Conservation (phyloP, 176 grass and related monocot genomes). For the Rhipidocladum racemiflorum region DNA sequence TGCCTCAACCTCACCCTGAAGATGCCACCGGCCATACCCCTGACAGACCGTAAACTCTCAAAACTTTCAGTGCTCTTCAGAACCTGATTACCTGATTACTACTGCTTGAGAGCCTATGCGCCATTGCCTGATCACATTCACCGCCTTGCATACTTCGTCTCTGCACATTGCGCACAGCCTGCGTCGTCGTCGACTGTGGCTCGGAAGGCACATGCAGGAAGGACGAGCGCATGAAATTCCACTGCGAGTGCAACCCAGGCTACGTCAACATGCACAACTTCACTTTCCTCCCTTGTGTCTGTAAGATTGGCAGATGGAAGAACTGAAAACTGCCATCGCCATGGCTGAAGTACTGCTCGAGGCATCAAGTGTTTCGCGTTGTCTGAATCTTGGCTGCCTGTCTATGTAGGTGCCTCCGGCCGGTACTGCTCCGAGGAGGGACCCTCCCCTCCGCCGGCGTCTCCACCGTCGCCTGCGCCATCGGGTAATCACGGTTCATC, state of each 20-base stretch:
- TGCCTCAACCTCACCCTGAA: neutral
- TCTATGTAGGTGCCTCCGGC: constrained; percentile 4
- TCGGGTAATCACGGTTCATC: neutral
- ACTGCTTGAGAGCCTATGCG: neutral
- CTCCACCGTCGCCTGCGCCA: neutral
- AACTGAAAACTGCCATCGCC: no score
- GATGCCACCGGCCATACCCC: neutral
- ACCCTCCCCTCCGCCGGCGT: neutral
- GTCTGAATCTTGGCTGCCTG: neutral
- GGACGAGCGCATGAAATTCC: neutral
- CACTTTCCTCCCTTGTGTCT: constrained; percentile 23
- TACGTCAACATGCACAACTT: neutral
- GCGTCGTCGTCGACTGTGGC: constrained; percentile 22
- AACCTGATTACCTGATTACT: neutral
- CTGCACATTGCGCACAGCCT: neutral
- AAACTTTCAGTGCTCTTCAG: neutral
- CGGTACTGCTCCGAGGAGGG: neutral
- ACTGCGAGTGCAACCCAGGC: constrained; percentile 14
- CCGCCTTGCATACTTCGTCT: neutral
- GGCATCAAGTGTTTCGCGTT: no score
- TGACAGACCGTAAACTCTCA: neutral
- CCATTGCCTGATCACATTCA: neutral
- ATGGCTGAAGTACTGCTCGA: neutral
- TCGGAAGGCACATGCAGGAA: constrained; percentile 3
- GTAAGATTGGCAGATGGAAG: neutral